These are phyloP conservation scores for Phellopilus nigrolimitatus DNA, from an alignment of 1,284 basidiomycete species.

Conservation along the genomic window DNA sequence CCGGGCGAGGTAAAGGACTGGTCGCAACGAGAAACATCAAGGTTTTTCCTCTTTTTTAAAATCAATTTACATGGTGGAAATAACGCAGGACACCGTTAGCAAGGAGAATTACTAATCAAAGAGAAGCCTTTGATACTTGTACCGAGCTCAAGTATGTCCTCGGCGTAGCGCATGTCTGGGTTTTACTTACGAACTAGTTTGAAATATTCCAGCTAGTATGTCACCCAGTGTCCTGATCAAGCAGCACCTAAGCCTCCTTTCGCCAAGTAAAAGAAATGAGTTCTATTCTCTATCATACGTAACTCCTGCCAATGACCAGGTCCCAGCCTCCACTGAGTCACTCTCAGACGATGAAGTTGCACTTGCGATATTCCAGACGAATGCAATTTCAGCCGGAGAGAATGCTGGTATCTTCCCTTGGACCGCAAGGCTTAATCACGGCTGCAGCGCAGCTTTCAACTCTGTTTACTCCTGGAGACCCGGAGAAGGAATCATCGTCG, in stretches of 20 bases:
- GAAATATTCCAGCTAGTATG: constrained; percentile 32
- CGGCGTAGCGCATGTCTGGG: neutral
- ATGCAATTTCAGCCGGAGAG: constrained; percentile 49
- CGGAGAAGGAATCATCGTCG: constrained; percentile 40
- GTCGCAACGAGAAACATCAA: constrained; percentile 36
- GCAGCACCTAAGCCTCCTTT: constrained; percentile 32
- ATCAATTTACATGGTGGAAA: neutral
- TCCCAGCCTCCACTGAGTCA: constrained; percentile 35
- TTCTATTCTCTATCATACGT: constrained; percentile 54
- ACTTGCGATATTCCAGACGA: constrained; percentile 60
- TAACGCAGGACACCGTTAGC: constrained; percentile 31
- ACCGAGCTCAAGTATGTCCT: constrained; percentile 40
- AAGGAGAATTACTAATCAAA: constrained; percentile 50
- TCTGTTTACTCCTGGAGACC: constrained; percentile 54
- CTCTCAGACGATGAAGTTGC: constrained; percentile 37
- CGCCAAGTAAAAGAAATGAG: constrained; percentile 30
- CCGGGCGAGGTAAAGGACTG: constrained; percentile 38
- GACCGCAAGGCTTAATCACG: constrained; percentile 61
- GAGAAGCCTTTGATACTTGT: constrained; percentile 52
- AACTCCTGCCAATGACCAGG: constrained; percentile 39
- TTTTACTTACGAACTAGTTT: neutral
- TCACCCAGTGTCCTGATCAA: constrained; percentile 43
- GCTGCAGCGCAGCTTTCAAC: constrained; percentile 60
- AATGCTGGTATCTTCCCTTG: constrained; percentile 54
- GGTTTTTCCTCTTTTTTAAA: constrained; percentile 22